phyloP scores from a whole-genome alignment of 371 early-diverging fungal genomes.

The Synchytrium microbalum region DNA sequence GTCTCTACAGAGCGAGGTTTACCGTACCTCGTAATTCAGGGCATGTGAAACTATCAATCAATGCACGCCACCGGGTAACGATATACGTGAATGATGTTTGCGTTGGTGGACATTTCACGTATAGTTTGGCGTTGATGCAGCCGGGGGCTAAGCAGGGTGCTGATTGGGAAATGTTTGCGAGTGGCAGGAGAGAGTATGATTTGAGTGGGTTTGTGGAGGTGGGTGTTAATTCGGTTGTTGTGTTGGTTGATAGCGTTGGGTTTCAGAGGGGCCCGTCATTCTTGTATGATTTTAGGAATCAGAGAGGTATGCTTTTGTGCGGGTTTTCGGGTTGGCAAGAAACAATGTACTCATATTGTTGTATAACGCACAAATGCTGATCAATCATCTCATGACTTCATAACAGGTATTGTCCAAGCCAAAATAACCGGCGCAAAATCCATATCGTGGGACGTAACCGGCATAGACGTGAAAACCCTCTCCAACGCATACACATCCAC shows the following conservation, averaged over 20 bases:
- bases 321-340: too few relatives aligned
- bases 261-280: slow-evolving; percentile 63
- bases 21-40: background rate
- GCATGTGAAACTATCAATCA: slow-evolving; percentile 42
- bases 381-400: background rate
- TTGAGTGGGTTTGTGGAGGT: background rate
- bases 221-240: slow-evolving; percentile 16
- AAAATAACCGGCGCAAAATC: slow-evolving; percentile 27
- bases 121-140: slow-evolving; percentile 50
- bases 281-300: slow-evolving; percentile 69
- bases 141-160: slow-evolving; percentile 69
- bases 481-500: slow-evolving; percentile 49
- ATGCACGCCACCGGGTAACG: slow-evolving; percentile 62
- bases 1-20: slow-evolving; percentile 43
- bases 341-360: too few relatives aligned
- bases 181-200: slow-evolving; percentile 41
- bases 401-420: background rate
- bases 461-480: slow-evolving; percentile 56
- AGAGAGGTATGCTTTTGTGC: slow-evolving; percentile 58
- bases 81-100: slow-evolving; percentile 57
- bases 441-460: slow-evolving; percentile 62
- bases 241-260: slow-evolving; percentile 70
- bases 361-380: background rate
- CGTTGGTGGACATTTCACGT: slow-evolving; percentile 72
- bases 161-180: slow-evolving; percentile 47